These are phyloP conservation scores for Globisporangium heterothallicum DNA, from an alignment of 352 stramenopile genomes.

Conservation along the genomic window DNA sequence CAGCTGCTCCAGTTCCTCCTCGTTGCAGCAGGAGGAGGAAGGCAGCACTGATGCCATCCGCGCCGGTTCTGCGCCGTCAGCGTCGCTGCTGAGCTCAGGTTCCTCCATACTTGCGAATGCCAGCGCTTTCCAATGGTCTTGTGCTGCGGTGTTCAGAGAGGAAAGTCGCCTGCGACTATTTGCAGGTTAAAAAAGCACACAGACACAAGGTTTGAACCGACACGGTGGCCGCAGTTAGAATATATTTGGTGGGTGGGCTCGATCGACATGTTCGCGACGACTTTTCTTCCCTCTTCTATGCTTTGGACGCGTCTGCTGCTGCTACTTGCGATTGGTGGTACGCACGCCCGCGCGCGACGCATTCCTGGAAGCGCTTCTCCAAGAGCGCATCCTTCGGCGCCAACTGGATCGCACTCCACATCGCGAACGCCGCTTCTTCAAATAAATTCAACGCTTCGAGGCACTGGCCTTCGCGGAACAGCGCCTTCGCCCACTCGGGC, in stretches of 20 bases:
- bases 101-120: too few relatives aligned
- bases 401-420: conserved; percentile 73
- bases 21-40: neutral
- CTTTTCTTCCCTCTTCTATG: conserved; percentile 11
- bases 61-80: too few relatives aligned
- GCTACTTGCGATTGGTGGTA: conserved; percentile 19
- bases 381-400: conserved; percentile 66
- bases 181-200: neutral
- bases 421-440: conserved; percentile 66
- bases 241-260: neutral
- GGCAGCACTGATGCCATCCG: neutral
- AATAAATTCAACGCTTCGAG: conserved; percentile 66
- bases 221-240: conserved; percentile 5
- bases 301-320: conserved; percentile 1
- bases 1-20: conserved; percentile 19
- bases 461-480: conserved; percentile 82
- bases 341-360: conserved; percentile 61
- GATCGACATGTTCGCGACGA: too few relatives aligned
- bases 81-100: too few relatives aligned
- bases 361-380: conserved; percentile 80
- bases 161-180: neutral
- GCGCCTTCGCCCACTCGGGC: conserved; percentile 75
- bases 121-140: too few relatives aligned
- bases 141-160: neutral
- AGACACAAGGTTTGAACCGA: neutral